These are phyloP conservation scores for Xylaria bambusicola DNA, from an alignment of 495 filamentous ascomycete species.

Conservation along the genomic window DNA sequence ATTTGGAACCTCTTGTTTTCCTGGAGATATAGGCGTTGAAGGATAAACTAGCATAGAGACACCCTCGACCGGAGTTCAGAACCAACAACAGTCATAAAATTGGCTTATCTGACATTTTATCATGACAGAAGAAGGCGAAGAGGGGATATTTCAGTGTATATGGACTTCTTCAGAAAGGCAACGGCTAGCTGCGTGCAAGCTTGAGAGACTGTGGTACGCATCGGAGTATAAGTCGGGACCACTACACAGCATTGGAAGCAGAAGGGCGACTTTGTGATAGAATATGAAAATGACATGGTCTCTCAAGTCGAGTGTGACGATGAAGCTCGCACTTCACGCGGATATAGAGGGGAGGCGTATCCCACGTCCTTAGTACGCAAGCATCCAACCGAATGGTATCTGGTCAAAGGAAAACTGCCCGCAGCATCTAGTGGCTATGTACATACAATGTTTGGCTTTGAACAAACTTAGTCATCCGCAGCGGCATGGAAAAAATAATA, in stretches of 20 bases:
- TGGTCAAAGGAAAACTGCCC: neutral
- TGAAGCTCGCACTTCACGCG: neutral
- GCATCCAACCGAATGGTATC: slow-evolving; percentile 4
- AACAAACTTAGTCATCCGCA: slow-evolving; percentile 15
- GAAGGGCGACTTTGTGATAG: neutral
- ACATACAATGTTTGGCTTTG: slow-evolving; percentile 29
- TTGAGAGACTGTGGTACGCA: slow-evolving; percentile 18
- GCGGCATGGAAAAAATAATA: slow-evolving; percentile 19
- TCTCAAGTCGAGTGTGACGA: neutral
- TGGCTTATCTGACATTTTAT: slow-evolving; percentile 32
- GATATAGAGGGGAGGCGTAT: slow-evolving; percentile 4
- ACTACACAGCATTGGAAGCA: slow-evolving; percentile 5
- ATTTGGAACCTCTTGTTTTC: slow-evolving; percentile 33
- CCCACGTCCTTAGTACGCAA: slow-evolving; percentile 6
- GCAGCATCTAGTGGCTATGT: slow-evolving; percentile 26
- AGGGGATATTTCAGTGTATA: slow-evolving; percentile 21
- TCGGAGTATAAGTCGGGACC: slow-evolving; percentile 20
- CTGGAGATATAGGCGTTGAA: slow-evolving; percentile 32
- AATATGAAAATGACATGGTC: neutral
- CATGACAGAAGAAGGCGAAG: slow-evolving; percentile 11
- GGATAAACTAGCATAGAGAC: slow-evolving; percentile 40
- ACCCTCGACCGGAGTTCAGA: slow-evolving; percentile 36
- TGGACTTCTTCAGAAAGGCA: slow-evolving; percentile 20
- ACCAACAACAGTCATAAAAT: slow-evolving; percentile 29
- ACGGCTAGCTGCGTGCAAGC: slow-evolving; percentile 18